Percentiles rank a stretch among this genome's conserved stretches.
These are phyloP conservation scores for Penicillium sp. DNA, from an alignment of 2,329 filamentous ascomycete genomes.

Conservation along the genomic window DNA sequence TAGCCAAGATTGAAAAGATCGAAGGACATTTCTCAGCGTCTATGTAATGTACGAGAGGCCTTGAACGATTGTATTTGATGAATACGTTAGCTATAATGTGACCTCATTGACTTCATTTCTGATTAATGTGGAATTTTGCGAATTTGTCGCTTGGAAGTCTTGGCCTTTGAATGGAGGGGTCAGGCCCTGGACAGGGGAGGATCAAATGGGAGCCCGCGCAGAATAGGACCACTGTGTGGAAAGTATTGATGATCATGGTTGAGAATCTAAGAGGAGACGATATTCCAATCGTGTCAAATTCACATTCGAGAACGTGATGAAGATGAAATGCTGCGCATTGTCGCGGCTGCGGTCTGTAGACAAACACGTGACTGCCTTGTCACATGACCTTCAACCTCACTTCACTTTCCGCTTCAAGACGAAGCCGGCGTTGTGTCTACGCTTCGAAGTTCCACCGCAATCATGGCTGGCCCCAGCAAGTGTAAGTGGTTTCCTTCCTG, in stretches of 20 bases:
- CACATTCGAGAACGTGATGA: no score
- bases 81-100: neutral
- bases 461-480: conserved; percentile 56
- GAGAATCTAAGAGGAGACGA: neutral
- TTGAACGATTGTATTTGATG: neutral
- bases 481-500: conserved; percentile 34
- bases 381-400: conserved; percentile 13
- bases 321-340: neutral
- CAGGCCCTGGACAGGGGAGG: neutral
- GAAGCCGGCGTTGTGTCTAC: conserved; percentile 14
- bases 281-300: no score
- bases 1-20: conserved; percentile 44
- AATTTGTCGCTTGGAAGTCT: neutral
- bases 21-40: conserved; percentile 41
- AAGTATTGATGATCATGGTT: no score
- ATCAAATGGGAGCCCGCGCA: neutral
- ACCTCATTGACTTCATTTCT: neutral
- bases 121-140: neutral
- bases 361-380: neutral
- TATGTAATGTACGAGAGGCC: conserved; percentile 19
- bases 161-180: neutral
- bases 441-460: conserved; percentile 30
- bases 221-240: neutral
- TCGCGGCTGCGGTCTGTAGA: neutral
- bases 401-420: conserved; percentile 20